phyloP scores from a whole-genome alignment of 306 rosid genomes.

The Rosa persica region DNA sequence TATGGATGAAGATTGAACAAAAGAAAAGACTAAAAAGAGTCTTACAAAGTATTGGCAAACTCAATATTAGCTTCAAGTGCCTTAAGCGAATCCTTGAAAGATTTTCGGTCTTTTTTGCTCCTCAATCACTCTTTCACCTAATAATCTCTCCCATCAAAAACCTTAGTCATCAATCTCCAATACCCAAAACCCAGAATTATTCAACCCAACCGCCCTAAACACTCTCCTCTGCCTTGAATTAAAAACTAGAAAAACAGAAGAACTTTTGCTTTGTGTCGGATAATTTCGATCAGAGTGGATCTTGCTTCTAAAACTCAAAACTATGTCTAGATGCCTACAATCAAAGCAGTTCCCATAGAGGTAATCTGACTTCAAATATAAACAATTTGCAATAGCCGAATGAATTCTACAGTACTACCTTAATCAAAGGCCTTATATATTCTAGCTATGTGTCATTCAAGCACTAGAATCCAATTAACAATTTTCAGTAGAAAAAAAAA shows the following conservation, averaged over 20 bases:
- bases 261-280: too few species aligned
- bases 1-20: neutral
- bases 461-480: neutral
- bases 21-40: neutral
- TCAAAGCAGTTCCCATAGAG: too few species aligned
- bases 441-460: too few species aligned
- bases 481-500: too few species aligned
- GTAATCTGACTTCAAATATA: neutral
- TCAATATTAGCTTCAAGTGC: conserved; percentile 93
- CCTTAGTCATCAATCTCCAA: conserved; percentile 3
- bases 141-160: neutral
- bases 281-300: too few species aligned
- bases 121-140: conserved; percentile 27
- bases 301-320: too few species aligned
- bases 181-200: neutral
- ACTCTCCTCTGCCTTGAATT: neutral
- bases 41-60: conserved; percentile 81
- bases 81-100: conserved; percentile 91
- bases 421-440: neutral
- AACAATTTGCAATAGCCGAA: neutral
- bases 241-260: too few species aligned
- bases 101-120: conserved; percentile 42
- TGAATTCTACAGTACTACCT: neutral
- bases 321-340: too few species aligned
- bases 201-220: too few species aligned